Base-by-base conservation (phyloP, 139 green algal genomes). In the Helicosporidium sp. region DNA sequence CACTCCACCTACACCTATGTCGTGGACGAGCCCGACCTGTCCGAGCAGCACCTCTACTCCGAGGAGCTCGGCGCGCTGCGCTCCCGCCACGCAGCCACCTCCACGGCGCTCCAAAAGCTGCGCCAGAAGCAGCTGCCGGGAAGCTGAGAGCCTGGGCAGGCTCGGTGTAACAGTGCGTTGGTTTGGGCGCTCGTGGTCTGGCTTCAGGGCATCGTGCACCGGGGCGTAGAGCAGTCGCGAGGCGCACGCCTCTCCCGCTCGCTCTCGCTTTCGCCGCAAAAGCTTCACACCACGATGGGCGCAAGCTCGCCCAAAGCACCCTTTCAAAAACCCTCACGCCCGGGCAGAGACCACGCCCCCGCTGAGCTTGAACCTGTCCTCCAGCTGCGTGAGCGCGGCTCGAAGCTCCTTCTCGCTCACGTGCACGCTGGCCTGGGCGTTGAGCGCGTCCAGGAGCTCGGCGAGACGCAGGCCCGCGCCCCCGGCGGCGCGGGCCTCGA, bases 1-100 rank as follows among this genome's bases (percentile, higher is more conserved):
- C n/a, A 55, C 0, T 70, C 69, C 6, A 78, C 76, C 5, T 90
- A 78, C 57, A 59, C 74, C 26, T 63, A 37, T 10, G 31, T 18
- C 31, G 31, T 37, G 31, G 31, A 37, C 10, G 31, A 13, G 10
- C 10, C 10, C 31, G 31, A 37, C 10, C 31, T 37, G 31, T 37
- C 10, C 31, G 31, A 13, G 10, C 10, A 13, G 10, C 10, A 37
- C 10, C 31, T 37, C 10, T 37, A 13, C 31, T 13, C 10, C 31
- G 31, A 37, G 10, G 10, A 10, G 13, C 31, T 37, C 10, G 31
- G 31, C 31, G 10, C 31, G 31, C 31, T 37, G 10, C 13, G 13
- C 31, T 10, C 31, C 10, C 31, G 31, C 31, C 31, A 18, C 10
- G 31, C 10, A 10, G 10, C 31, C 31, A 10, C 10, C 0, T 10